Conservation (phyloP, 176 grass and related monocot species). For the Otatea glauca region DNA sequence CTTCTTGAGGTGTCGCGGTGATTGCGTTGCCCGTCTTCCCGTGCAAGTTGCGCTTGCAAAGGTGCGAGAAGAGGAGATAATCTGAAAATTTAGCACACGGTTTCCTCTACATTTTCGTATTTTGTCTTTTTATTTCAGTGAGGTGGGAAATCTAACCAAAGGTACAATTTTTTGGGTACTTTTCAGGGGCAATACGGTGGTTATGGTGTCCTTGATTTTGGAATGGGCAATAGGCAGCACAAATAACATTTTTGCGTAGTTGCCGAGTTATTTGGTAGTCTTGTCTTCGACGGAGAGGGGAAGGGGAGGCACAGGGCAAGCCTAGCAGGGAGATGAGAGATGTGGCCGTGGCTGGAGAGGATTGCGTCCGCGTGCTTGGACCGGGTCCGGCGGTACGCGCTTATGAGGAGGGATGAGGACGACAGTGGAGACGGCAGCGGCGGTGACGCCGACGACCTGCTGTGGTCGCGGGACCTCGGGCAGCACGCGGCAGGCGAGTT, state of each 20-base stretch:
- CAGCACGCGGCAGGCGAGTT: slow-evolving; percentile 81
- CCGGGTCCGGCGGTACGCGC: slow-evolving; percentile 78
- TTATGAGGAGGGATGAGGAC: slow-evolving; percentile 91
- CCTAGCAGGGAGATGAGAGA: slow-evolving; percentile 83
- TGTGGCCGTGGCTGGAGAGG: slow-evolving; percentile 89
- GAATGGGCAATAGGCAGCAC: background rate
- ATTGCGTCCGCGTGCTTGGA: slow-evolving; percentile 85
- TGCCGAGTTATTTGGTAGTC: background rate
- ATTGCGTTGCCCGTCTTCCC: background rate
- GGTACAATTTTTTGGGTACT: background rate
- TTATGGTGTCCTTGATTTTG: background rate
- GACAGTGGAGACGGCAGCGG: slow-evolving; percentile 17
- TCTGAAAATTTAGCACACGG: background rate
- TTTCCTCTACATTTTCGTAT: slow-evolving; percentile 5
- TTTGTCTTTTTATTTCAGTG: background rate
- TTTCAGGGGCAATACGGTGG: slow-evolving; percentile 23
- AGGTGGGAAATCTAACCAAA: background rate
- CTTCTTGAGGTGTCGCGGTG: background rate
- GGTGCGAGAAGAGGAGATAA: slow-evolving; percentile 10
- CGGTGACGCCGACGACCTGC: slow-evolving; percentile 63
- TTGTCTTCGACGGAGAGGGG: background rate
- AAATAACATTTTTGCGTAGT: background rate
- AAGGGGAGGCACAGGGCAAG: slow-evolving; percentile 20
- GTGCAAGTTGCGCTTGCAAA: background rate
- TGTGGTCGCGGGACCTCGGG: slow-evolving; percentile 86